phyloP scores from a whole-genome alignment of 331 rosid genomes.

The Saraca asoca region DNA sequence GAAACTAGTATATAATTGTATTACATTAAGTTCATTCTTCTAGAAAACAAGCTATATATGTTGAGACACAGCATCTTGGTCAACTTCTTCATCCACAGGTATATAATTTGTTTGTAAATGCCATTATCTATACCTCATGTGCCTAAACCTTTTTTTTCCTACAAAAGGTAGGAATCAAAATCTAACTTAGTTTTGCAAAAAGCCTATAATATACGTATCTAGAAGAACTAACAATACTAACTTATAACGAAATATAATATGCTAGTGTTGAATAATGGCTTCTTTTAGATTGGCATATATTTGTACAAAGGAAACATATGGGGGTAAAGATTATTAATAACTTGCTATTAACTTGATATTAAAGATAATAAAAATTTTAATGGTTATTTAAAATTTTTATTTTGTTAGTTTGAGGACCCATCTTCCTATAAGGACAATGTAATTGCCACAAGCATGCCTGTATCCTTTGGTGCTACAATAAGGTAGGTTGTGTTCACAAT shows the following conservation, averaged over 20 bases:
- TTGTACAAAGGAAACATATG: not conserved
- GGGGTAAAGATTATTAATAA: not conserved
- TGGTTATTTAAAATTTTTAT: constrained; percentile 26
- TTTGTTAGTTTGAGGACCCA: constrained; percentile 82
- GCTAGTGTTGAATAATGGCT: not conserved
- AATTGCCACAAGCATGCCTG: constrained; percentile 83
- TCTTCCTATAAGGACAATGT: constrained; percentile 77
- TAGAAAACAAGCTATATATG: constrained; percentile 95
- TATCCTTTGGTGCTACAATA: constrained; percentile 96
- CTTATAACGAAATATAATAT: constrained; percentile 3
- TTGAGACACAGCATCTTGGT: constrained; percentile 91
- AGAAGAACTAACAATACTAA: constrained; percentile 11
- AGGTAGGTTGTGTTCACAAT: constrained; percentile 84
- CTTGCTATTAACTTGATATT: constrained; percentile 18
- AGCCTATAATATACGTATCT: not conserved
- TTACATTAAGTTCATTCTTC: constrained; percentile 98
- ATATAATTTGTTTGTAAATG: constrained; percentile 20
- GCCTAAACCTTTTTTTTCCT: constrained; percentile 11
- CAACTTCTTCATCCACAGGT: constrained; percentile 99
- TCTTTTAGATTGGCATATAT: not conserved
- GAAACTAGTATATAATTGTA: constrained; percentile 30
- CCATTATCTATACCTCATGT: constrained; percentile 3
- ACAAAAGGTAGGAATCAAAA: constrained; percentile 10
- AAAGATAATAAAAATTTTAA: constrained; percentile 20
- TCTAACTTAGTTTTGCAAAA: not conserved